Percentiles rank a stretch among this genome's conserved stretches.
Evolutionary conservation across 169 alveolate species (phyloP).

Genomic region (Babesia bigemina): DNA sequence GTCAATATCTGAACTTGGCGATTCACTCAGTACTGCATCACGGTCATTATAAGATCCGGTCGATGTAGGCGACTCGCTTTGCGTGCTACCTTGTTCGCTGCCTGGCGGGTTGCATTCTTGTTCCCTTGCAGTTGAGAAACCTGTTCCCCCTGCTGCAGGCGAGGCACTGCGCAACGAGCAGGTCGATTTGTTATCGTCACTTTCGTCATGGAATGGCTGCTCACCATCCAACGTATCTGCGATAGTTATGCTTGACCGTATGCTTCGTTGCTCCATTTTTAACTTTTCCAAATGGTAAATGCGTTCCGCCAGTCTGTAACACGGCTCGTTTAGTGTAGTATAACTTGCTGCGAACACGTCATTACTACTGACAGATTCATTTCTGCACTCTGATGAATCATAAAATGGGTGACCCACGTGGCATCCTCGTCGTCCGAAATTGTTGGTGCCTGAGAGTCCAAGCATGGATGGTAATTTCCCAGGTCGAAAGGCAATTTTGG

Average conservation of each 20-base stretch:
- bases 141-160: too few species aligned
- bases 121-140: too few species aligned
- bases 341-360: not conserved
- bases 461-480: constrained; percentile 8
- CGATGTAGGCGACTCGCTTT: not conserved
- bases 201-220: too few species aligned
- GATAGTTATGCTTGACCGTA: too few species aligned
- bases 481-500: constrained; percentile 16
- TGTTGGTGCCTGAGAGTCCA: constrained; percentile 7
- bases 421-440: constrained; percentile 1
- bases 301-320: constrained; percentile 25
- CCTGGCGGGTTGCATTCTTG: too few species aligned
- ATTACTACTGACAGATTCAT: not conserved
- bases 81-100: not conserved
- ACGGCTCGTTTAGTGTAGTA: not conserved
- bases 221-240: too few species aligned
- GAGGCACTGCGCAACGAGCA: too few species aligned
- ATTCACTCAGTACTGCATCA: not conserved
- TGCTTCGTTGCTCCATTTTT: not conserved
- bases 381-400: not conserved
- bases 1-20: not conserved
- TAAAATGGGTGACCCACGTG: not conserved
- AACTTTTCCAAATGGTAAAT: constrained; percentile 29
- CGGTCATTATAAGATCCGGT: not conserved
- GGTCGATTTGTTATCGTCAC: too few species aligned